Percentiles rank a stretch among this genome's conserved stretches.
These are phyloP conservation scores for Alternaria gaisen DNA, from an alignment of 2,329 filamentous ascomycete species.

Conservation along the genomic window DNA sequence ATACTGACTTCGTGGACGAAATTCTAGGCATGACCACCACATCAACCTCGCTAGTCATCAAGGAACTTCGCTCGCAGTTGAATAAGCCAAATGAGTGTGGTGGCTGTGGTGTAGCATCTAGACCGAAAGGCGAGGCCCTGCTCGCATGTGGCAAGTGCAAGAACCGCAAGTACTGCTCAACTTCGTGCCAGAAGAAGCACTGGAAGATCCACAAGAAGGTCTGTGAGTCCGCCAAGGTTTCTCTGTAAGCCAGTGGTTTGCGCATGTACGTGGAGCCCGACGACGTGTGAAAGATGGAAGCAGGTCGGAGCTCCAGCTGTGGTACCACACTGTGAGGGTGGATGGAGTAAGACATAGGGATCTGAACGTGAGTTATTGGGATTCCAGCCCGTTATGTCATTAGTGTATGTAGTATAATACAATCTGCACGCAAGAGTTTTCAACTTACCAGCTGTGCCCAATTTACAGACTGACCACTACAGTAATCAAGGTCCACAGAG, in stretches of 20 bases:
- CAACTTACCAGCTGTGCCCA: not conserved
- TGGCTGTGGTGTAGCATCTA: conserved; percentile 18
- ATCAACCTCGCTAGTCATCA: conserved; percentile 21
- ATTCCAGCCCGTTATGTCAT: not conserved
- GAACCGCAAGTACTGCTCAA: conserved; percentile 40
- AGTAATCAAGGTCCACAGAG: not conserved
- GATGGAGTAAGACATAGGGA: too few relatives aligned
- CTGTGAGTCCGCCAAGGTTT: conserved; percentile 19
- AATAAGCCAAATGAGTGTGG: conserved; percentile 25
- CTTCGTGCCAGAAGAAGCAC: conserved; percentile 41
- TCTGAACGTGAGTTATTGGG: not conserved
- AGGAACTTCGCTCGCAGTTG: conserved; percentile 28
- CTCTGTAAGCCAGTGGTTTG: not conserved
- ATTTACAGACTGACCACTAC: not conserved
- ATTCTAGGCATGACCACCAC: conserved; percentile 17
- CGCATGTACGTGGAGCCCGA: not conserved
- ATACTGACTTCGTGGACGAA: not conserved
- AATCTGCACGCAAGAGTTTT: not conserved
- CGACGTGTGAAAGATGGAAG: not conserved
- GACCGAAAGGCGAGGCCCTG: conserved; percentile 17
- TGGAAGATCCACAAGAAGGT: conserved; percentile 47
- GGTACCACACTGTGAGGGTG: too few relatives aligned
- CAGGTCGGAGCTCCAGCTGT: not conserved
- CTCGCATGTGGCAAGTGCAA: conserved; percentile 38
- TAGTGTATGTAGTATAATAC: not conserved